Evolutionary conservation across 139 green algal species (phyloP).

Genomic region (Chlorella sp.): DNA sequence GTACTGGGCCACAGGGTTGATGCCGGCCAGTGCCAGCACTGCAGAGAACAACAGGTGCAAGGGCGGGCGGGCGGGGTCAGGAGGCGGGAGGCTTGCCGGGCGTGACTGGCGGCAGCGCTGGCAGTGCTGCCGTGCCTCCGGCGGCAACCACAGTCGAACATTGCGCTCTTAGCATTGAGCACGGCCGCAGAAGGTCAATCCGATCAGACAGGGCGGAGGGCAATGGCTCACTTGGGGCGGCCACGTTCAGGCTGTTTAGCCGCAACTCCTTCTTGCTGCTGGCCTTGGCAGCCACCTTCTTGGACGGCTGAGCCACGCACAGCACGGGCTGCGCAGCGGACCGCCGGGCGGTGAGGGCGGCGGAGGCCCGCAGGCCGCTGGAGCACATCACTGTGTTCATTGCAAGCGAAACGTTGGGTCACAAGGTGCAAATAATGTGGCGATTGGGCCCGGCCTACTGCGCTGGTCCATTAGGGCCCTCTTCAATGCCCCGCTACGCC

Average conservation of each 20-base stretch:
- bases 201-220: neutral
- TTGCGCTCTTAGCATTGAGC: neutral
- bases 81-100: neutral
- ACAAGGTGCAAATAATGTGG: no score
- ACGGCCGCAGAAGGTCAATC: fast-evolving
- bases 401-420: neutral
- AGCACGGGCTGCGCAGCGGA: neutral
- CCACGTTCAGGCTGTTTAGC: constrained; percentile 9
- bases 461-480: no score
- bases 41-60: neutral
- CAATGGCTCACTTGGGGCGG: neutral
- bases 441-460: no score
- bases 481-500: no score
- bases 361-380: neutral
- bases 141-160: neutral
- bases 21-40: constrained; percentile 29
- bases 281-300: neutral
- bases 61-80: neutral
- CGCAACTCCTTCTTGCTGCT: constrained; percentile 17
- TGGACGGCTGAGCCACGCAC: neutral
- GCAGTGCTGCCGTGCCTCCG: neutral
- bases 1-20: constrained; percentile 42
- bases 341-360: neutral
- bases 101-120: neutral
- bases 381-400: neutral